Evolutionary conservation across 805 yeast species (phyloP).

Genomic region (Ogataea pilisensis): DNA sequence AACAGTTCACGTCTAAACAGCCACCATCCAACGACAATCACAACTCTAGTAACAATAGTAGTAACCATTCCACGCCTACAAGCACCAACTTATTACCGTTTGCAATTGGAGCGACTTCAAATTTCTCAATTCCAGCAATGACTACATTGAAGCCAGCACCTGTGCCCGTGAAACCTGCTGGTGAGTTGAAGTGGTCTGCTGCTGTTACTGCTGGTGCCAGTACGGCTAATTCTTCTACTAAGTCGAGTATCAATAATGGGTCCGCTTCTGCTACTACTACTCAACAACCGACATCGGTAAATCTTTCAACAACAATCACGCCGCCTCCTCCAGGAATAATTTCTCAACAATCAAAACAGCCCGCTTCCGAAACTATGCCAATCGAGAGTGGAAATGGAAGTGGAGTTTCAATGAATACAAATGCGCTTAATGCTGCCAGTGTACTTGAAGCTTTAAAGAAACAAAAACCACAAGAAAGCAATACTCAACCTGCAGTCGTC

Average conservation of each 20-base stretch:
- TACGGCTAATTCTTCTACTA: background rate
- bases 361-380: background rate
- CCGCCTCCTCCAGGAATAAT: slow-evolving; percentile 4
- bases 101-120: slow-evolving; percentile 14
- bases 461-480: slow-evolving; percentile 28
- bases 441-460: slow-evolving; percentile 34
- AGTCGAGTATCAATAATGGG: too few species aligned
- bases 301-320: slow-evolving; percentile 1
- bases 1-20: slow-evolving; percentile 4
- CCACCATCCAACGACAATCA: slow-evolving; percentile 1
- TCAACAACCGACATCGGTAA: background rate
- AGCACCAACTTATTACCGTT: slow-evolving; percentile 8
- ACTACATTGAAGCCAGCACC: slow-evolving; percentile 34
- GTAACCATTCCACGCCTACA: background rate
- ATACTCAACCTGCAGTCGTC: slow-evolving; percentile 4
- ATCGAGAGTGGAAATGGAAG: background rate
- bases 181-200: slow-evolving; percentile 33
- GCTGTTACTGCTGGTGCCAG: slow-evolving; percentile 25
- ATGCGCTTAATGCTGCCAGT: slow-evolving; percentile 35
- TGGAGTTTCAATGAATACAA: slow-evolving; percentile 22
- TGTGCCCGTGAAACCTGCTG: slow-evolving; percentile 30
- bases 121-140: slow-evolving; percentile 15
- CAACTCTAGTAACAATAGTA: background rate
- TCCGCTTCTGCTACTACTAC: background rate
- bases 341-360: slow-evolving; percentile 7